Base-by-base conservation (phyloP, 371 early-diverging fungal species). In the Mucor racemosus region DNA sequence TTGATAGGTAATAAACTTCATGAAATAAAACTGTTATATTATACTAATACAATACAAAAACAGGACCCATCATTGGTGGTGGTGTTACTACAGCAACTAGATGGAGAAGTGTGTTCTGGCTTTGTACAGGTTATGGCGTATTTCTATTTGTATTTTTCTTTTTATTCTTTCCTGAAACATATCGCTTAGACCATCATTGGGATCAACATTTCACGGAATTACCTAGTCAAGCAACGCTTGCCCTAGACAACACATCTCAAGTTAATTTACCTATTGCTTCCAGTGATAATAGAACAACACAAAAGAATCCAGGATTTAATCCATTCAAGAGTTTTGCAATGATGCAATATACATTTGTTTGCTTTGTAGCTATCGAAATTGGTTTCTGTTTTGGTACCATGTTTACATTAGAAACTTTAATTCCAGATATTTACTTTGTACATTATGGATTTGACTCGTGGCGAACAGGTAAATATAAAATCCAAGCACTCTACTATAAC, bases 121-220 rank as follows among this genome's bases (percentile, higher is more conserved):
- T 90, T 58, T 85, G 88, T 70, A 75, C 87, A 14, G 87, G 82
- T 34, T 82, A 87, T 68, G 87, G 88, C 36, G 72, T 80, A 7
- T 65, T 88, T n/a, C 73, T 89, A 54, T 75, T 85, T 38, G 17
- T 82, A 5, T 75, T 88, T 35, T 70, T 87, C 7, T 75, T 88
- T 40, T 77, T 90, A 61, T 80, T 86, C 38, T 69, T 92, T 63
- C 92, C 92, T 3, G 93, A 93, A 64, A 92, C 92, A 0, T 90
- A 89, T 60, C 86, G 91, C 9, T 46, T 73, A 34, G 81, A 85
- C 17, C 46, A 63, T 53, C 54, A 40, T 14, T 74, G 74, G 76
- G 68, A 65, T 42, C 40, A 58, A 19, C 54, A 35, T 1, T 19
- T 62, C 14, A 35, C 53, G 17, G 19, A 19, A 9, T 41, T 53